Evolutionary conservation across 768 basidiomycete genomes (phyloP), one percentile per base, ranked within the genome.

Genomic region (Mycena vitilis): DNA sequence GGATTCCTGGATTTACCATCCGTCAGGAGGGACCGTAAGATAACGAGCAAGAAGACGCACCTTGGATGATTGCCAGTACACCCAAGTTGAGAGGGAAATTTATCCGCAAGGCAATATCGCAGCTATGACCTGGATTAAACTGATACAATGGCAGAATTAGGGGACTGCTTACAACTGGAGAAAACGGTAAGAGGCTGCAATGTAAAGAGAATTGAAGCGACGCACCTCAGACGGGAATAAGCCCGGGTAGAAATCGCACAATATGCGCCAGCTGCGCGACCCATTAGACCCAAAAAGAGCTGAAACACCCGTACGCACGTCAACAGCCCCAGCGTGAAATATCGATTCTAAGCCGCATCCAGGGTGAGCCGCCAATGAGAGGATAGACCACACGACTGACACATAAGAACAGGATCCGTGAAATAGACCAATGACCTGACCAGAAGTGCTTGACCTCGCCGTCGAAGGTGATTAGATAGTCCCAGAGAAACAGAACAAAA

Each of bases 371-470:
- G 37, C 23, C 15, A 40, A 34, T 8, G 18, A 37, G 18, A 4
- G 44, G 20, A 53, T 12, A 15, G 18, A 44, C 20, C 16, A 48
- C 38, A 5, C 38, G n/a, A 57, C 70, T 54, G 13, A 68, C 70
- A 45, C 58, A 60, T 59, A 71, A 55, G 34, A 71, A 71, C 16
- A 71, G 60, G 40, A 71, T 45, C 54, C 66, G 51, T 13, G 70
- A 71, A 44, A 68, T 65, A 11, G 70, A 68, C 66, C 66, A 68
- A 10, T 38, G 59, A 15, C 70, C 70, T 7, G 54, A 60, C 70
- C 70, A 71, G 49, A 71, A 71, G 63, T 71, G 60, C 42, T 61
- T 48, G 34, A 68, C 70, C 63, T 71, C 70, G 34, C 40, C 34
- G 63, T 71, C 66, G 48, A 71, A 59, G 25, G 68, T 69, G 20